phyloP scores from a whole-genome alignment of 306 rosid genomes.

The Vicia villosa region DNA sequence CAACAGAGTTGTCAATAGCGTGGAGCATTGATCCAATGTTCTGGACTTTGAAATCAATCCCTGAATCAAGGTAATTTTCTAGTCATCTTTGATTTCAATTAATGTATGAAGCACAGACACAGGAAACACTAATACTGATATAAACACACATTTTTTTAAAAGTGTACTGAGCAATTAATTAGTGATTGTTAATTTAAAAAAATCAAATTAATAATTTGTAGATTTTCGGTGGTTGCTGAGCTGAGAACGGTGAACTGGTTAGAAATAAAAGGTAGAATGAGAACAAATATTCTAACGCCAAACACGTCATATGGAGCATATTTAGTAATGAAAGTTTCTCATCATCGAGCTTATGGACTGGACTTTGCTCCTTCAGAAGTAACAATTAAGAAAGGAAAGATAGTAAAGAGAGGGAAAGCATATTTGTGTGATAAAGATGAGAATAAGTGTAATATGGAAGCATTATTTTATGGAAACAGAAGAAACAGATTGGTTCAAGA shows the following conservation, averaged over 20 bases:
- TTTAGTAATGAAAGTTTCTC: slow-evolving; percentile 49
- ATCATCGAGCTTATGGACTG: slow-evolving; percentile 56
- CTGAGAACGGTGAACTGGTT: slow-evolving; percentile 60
- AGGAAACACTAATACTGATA: too few species aligned
- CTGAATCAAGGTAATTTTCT: slow-evolving; percentile 54
- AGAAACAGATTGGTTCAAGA: slow-evolving; percentile 12
- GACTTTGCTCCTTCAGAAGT: slow-evolving; percentile 41
- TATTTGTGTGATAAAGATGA: slow-evolving; percentile 34
- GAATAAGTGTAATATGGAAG: slow-evolving; percentile 41
- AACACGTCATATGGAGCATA: slow-evolving; percentile 60
- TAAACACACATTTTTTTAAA: too few species aligned
- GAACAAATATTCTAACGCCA: slow-evolving; percentile 36
- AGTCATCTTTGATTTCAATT: not conserved
- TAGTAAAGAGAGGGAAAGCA: slow-evolving; percentile 31
- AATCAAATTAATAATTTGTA: slow-evolving; percentile 22
- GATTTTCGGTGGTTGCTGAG: slow-evolving; percentile 54
- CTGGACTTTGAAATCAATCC: slow-evolving; percentile 58
- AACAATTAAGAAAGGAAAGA: slow-evolving; percentile 41
- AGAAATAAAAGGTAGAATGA: slow-evolving; percentile 58
- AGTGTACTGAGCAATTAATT: too few species aligned
- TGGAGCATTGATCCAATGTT: slow-evolving; percentile 51
- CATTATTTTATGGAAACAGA: slow-evolving; percentile 41
- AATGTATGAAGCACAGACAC: too few species aligned
- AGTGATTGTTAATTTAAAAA: not conserved
- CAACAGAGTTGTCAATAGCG: slow-evolving; percentile 54